These are phyloP conservation scores for Warburgia ugandensis DNA, from an alignment of 164 flowering plant species.

Conservation along the genomic window DNA sequence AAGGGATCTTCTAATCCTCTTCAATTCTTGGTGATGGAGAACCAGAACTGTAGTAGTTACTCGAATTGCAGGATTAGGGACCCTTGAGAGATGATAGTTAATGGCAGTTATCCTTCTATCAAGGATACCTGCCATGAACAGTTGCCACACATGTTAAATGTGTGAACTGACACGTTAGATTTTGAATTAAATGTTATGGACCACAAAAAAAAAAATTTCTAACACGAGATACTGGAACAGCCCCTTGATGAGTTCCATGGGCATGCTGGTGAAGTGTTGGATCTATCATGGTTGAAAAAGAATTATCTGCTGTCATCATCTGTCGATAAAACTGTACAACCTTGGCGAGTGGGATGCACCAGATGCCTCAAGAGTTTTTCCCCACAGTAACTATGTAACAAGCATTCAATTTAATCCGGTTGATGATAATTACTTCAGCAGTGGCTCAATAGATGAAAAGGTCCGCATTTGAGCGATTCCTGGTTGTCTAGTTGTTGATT, in stretches of 20 bases:
- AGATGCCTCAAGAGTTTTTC: constrained; percentile 56
- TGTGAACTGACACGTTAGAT: too few species aligned
- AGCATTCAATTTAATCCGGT: constrained; percentile 80
- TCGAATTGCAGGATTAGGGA: too few species aligned
- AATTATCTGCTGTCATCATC: constrained; percentile 87
- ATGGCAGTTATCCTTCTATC: too few species aligned
- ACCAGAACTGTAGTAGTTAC: too few species aligned
- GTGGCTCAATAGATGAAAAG: constrained; percentile 94
- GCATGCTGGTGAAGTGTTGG: constrained; percentile 66
- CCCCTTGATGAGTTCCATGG: constrained; percentile 86
- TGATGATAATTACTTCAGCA: constrained; percentile 77
- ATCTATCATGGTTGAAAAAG: constrained; percentile 83
- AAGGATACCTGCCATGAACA: too few species aligned
- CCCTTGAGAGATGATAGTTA: too few species aligned
- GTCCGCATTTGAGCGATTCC: constrained; percentile 76
- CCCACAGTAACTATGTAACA: constrained; percentile 79
- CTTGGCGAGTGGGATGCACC: constrained; percentile 72
- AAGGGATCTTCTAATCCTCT: too few species aligned
- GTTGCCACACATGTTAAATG: too few species aligned
- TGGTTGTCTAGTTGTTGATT: constrained; percentile 67
- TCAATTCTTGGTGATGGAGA: too few species aligned
- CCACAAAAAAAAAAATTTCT: too few species aligned
- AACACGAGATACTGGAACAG: constrained; percentile 56
- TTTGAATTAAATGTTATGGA: too few species aligned
- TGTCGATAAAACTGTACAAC: constrained; percentile 73